Evolutionary conservation across 148 eudicot species (phyloP), one percentile per base, ranked within the genome.

Genomic region (Amaranthus cruentus): DNA sequence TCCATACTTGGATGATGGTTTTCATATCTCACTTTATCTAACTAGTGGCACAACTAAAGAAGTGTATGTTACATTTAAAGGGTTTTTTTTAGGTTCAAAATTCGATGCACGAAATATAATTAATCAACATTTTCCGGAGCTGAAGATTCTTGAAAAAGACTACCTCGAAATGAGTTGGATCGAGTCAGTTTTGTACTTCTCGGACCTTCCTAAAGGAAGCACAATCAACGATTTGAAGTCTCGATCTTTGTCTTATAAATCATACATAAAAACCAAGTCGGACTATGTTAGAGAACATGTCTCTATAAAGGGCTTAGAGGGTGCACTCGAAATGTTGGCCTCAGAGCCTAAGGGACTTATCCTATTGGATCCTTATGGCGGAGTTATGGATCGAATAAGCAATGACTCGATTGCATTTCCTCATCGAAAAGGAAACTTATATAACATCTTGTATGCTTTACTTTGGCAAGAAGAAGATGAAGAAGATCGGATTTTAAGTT

Each of bases 351-450:
- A 60, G 11, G 79, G 81, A n/a, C 73, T 74, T 6, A 50, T 82
- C 1, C 68, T 77, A 3, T 67, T 84, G 14, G 84, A 79, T 38
- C 88, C 88, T 2, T 83, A 76, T 44, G 90, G 90, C 0, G 90
- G 90, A 51, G 58, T 64, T 12, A 78, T 87, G 90, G 75, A 67
- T 53, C 76, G 82, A 6, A 80, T 87, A 42, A 69, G 76, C 6
- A 82, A 74, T 55, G 76, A 84, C 11, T 85, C 80, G 9, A 79
- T 80, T 38, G 71, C 86, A 18, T 87, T 87, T 55, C 90, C 89
- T 51, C 87, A 87, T 65, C 72, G 85, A 46, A 75, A 78, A 21
- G 89, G 87, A 6, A 87, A 84, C 53, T 3, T 87, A 50, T 80
- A 62, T 47, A 73, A 73, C 73, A 78, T 82, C 42, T 71, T 78